phyloP scores from a whole-genome alignment of 352 stramenopile species.

The Phytophthora ramorum region DNA sequence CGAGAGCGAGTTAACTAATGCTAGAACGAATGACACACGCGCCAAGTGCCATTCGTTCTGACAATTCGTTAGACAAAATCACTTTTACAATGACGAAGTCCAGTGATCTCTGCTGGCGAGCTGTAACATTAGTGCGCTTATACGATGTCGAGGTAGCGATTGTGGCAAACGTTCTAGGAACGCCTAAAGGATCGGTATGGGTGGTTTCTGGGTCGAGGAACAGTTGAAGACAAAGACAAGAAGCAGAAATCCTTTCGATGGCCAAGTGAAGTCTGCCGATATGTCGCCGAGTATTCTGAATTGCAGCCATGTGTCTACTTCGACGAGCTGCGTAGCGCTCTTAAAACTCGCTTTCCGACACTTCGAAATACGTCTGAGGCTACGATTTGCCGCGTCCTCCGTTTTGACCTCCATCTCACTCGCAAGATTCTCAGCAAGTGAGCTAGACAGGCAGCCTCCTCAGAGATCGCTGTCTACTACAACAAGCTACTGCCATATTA shows the following conservation, averaged over 20 bases:
- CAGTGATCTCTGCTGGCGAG: no score
- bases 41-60: no score
- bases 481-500: constrained; percentile 15
- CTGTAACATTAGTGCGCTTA: no score
- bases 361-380: constrained; percentile 2
- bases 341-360: background rate
- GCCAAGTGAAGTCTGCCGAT: background rate
- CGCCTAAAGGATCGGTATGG: constrained; percentile 5
- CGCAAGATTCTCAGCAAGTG: constrained; percentile 11
- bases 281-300: constrained; percentile 12
- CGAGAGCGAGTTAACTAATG: no score
- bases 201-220: background rate
- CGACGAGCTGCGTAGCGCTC: constrained; percentile 1
- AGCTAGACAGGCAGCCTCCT: background rate
- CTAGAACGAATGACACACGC: no score
- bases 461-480: constrained; percentile 10
- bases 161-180: constrained; percentile 4
- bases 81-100: no score
- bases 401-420: constrained; percentile 10
- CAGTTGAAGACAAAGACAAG: background rate
- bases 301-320: constrained; percentile 13
- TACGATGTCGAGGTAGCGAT: constrained; percentile 6
- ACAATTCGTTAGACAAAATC: no score
- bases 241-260: constrained; percentile 1
- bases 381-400: constrained; percentile 1